A percentile compares a stretch with the other conserved stretches of the same genome.
phyloP scores from a whole-genome alignment of 352 stramenopile genomes.

The Hyphochytrium catenoides region DNA sequence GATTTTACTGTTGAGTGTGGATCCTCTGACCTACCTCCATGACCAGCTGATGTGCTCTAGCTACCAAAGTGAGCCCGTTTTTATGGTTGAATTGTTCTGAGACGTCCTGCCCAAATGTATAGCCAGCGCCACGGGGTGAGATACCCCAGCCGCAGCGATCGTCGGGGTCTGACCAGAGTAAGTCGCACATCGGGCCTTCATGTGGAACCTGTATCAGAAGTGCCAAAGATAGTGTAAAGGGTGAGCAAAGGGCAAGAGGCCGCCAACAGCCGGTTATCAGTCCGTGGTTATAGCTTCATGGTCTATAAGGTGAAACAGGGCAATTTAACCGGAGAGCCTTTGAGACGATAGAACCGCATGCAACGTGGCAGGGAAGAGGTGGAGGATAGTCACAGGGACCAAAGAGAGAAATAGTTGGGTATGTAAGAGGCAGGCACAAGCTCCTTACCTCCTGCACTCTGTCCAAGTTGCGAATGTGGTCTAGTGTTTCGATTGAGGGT shows the following conservation, averaged over 20 bases:
- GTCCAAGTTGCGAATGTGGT: slow-evolving; percentile 81
- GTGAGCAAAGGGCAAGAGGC: too few relatives aligned
- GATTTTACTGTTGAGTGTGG: slow-evolving; percentile 2
- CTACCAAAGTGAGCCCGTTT: slow-evolving; percentile 74
- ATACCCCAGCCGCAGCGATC: slow-evolving; percentile 82
- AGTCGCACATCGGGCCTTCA: slow-evolving; percentile 92
- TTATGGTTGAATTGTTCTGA: slow-evolving; percentile 77
- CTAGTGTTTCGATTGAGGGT: slow-evolving; percentile 65
- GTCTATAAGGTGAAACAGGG: too few relatives aligned
- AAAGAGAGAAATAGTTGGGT: slow-evolving; percentile 3
- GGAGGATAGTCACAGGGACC: background rate
- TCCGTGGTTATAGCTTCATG: too few relatives aligned
- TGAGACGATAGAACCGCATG: too few relatives aligned
- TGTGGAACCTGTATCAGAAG: slow-evolving; percentile 51
- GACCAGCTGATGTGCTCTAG: slow-evolving; percentile 79
- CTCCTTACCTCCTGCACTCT: slow-evolving; percentile 67
- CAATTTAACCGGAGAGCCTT: too few relatives aligned
- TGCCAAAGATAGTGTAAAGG: background rate
- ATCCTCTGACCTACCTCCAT: slow-evolving; percentile 62
- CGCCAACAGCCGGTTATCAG: too few relatives aligned
- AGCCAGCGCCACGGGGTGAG: slow-evolving; percentile 69
- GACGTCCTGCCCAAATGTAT: slow-evolving; percentile 76
- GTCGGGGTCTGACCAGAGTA: slow-evolving; percentile 92
- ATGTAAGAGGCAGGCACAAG: slow-evolving; percentile 4
- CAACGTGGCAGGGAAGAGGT: background rate